These are phyloP conservation scores for Tuber indicum DNA, from an alignment of 495 filamentous ascomycete genomes.

Conservation along the genomic window DNA sequence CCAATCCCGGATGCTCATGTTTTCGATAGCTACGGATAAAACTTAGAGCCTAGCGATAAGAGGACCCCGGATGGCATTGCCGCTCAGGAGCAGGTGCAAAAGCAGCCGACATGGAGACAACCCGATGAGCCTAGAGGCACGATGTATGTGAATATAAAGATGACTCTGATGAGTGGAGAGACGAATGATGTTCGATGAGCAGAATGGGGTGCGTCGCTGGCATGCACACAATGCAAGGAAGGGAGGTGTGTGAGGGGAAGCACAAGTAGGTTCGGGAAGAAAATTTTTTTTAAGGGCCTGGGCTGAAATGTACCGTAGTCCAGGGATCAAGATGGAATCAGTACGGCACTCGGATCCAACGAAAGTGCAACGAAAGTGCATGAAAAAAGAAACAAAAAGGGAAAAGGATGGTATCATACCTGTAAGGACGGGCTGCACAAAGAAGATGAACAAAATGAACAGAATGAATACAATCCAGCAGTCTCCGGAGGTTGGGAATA, in stretches of 20 bases:
- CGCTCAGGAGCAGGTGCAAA: conserved; percentile 3
- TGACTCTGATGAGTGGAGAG: background rate
- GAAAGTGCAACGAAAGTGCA: background rate
- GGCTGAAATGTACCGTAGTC: background rate
- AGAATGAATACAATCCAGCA: background rate
- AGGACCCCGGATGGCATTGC: conserved; percentile 2
- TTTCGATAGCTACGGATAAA: background rate
- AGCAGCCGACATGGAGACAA: background rate
- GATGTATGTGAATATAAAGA: background rate
- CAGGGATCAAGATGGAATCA: background rate
- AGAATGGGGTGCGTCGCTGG: background rate
- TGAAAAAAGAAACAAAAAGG: background rate
- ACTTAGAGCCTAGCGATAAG: background rate
- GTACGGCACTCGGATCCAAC: background rate
- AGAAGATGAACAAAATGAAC: background rate
- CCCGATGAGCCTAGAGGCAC: conserved; percentile 3
- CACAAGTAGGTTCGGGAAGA: background rate
- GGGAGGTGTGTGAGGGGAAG: background rate
- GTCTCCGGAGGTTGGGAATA: background rate
- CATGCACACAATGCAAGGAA: background rate
- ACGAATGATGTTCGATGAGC: background rate
- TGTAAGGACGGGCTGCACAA: background rate
- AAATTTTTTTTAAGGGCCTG: background rate
- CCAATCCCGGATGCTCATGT: background rate
- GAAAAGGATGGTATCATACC: background rate